phyloP scores from a whole-genome alignment of 225 moss, liverwort and hornwort genomes.

The Marchantia polymorpha region DNA sequence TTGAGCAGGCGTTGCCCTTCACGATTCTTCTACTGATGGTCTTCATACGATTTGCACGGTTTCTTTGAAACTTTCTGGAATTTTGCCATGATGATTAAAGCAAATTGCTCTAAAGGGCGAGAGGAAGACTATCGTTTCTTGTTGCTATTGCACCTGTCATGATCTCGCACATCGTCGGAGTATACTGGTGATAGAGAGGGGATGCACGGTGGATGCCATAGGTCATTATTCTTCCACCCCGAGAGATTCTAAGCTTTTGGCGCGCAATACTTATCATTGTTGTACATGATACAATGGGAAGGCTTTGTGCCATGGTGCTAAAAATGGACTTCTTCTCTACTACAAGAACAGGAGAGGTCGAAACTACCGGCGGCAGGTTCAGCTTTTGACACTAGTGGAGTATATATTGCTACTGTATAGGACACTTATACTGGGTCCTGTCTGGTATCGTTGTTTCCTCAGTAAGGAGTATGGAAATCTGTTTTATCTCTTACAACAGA shows the following conservation, averaged over 20 bases:
- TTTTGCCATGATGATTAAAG: conserved; percentile 80
- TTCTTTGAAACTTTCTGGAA: conserved; percentile 92
- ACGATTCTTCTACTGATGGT: conserved; percentile 89
- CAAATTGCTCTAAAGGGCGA: conserved; percentile 93
- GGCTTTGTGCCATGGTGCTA: conserved; percentile 80
- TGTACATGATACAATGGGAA: conserved; percentile 83
- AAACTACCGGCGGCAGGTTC: conserved; percentile 94
- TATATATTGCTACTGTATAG: conserved; percentile 79
- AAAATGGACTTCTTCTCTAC: conserved; percentile 81
- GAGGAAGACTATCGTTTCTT: conserved; percentile 62
- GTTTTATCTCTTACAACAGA: conserved; percentile 87
- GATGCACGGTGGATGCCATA: conserved; percentile 85
- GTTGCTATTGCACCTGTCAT: conserved; percentile 60
- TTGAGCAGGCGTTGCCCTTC: conserved; percentile 95
- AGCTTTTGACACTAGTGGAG: conserved; percentile 85
- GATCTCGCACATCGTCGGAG: conserved; percentile 65
- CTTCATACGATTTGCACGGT: conserved; percentile 91
- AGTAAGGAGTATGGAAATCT: conserved; percentile 86
- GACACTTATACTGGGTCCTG: conserved; percentile 84
- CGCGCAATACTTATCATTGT: conserved; percentile 88
- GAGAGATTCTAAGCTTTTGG: conserved; percentile 82
- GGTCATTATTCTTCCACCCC: conserved; percentile 71
- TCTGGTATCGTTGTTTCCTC: conserved; percentile 93
- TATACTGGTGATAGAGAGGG: conserved; percentile 85
- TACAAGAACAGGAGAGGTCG: conserved; percentile 90